Evolutionary conservation across 768 basidiomycete species (phyloP).

Genomic region (Daedalea quercina): DNA sequence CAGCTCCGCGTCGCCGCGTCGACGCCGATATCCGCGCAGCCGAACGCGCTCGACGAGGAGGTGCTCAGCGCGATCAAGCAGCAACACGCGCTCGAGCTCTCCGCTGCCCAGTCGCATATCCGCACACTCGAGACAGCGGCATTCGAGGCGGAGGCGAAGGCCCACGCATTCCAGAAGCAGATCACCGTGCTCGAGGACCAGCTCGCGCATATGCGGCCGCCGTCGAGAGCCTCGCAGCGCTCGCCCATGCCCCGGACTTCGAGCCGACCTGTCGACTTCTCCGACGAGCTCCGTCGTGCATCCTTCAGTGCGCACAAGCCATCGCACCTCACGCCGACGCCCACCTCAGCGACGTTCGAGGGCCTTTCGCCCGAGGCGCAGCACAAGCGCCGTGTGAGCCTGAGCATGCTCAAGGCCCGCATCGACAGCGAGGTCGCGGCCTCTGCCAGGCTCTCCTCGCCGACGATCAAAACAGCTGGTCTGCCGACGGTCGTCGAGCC

Average conservation of each 20-base stretch:
- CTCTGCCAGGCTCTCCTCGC: constrained; percentile 41
- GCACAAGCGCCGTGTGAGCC: constrained; percentile 77
- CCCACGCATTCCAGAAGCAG: constrained; percentile 65
- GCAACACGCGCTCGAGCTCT: constrained; percentile 76
- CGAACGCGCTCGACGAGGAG: constrained; percentile 66
- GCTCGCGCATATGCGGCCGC: constrained; percentile 39
- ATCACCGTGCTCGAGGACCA: constrained; percentile 53
- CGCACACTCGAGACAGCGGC: constrained; percentile 66
- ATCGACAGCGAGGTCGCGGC: constrained; percentile 73
- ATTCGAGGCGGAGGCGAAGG: constrained; percentile 66
- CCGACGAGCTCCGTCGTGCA: constrained; percentile 32
- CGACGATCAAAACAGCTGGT: constrained; percentile 24
- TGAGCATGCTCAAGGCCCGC: constrained; percentile 86
- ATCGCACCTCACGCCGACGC: constrained; percentile 27
- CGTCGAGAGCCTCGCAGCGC: constrained; percentile 36
- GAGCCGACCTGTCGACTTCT: constrained; percentile 37
- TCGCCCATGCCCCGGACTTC: constrained; percentile 43
- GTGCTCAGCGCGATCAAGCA: constrained; percentile 64
- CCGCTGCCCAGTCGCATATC: constrained; percentile 72
- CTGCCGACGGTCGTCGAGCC: constrained; percentile 26
- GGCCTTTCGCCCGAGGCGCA: constrained; percentile 67
- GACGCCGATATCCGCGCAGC: constrained; percentile 22
- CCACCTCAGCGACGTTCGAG: constrained; percentile 50
- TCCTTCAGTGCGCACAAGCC: constrained; percentile 26
- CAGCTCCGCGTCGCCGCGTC: constrained; percentile 43